These are phyloP conservation scores for Dioscorea cayenensis DNA, from an alignment of 116 monocot species.

Conservation along the genomic window DNA sequence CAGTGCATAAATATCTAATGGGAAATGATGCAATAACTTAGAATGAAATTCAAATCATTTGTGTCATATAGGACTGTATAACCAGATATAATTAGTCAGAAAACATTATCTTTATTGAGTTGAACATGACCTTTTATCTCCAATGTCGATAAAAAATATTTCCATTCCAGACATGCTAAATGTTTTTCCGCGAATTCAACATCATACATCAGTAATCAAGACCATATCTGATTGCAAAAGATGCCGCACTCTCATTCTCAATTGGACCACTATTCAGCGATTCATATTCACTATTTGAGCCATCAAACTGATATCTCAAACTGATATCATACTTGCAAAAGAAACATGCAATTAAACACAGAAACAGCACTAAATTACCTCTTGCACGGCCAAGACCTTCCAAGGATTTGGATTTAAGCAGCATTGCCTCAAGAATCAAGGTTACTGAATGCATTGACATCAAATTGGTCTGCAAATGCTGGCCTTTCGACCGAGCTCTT, in stretches of 20 bases:
- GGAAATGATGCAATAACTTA: neutral
- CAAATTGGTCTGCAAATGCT: constrained; percentile 20
- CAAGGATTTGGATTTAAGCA: constrained; percentile 79
- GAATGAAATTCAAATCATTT: neutral
- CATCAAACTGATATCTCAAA: no score
- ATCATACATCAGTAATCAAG: no score
- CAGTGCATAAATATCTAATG: neutral
- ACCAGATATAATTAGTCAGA: neutral
- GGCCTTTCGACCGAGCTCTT: constrained; percentile 33
- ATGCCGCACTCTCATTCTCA: no score
- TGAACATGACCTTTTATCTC: no score
- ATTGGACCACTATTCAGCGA: no score
- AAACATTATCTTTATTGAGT: neutral
- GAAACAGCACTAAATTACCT: constrained; percentile 32
- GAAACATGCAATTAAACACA: neutral
- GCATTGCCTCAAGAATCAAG: constrained; percentile 73
- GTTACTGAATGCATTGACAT: constrained; percentile 87
- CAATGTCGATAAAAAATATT: no score
- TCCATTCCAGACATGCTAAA: no score
- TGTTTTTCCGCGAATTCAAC: no score
- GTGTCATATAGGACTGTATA: neutral
- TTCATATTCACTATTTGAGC: no score
- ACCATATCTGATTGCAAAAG: no score
- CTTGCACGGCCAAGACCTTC: constrained; percentile 44
- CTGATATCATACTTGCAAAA: neutral